Evolutionary conservation across 805 yeast species (phyloP).

Genomic region (Wickerhamiella kurtzmanii): DNA sequence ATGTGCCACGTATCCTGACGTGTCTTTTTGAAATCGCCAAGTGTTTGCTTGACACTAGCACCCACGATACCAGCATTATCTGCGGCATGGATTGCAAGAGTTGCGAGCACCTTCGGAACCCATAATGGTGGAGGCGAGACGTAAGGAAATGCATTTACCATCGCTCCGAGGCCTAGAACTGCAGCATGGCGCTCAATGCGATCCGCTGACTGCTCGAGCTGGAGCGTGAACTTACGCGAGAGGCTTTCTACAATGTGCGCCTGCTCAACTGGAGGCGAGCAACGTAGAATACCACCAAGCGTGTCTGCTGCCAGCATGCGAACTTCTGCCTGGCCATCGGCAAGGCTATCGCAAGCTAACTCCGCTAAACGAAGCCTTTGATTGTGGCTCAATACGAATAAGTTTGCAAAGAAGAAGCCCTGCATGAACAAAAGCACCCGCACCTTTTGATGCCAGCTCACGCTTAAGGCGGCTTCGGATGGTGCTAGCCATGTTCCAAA

Average conservation of each 20-base stretch:
- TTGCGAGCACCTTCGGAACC: constrained; percentile 63
- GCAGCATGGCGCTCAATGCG: constrained; percentile 59
- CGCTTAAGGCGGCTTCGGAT: constrained; percentile 15
- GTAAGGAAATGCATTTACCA: constrained; percentile 82
- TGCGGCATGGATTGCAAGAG: constrained; percentile 56
- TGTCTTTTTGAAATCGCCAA: constrained; percentile 77
- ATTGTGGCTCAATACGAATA: constrained; percentile 36
- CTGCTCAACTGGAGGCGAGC: constrained; percentile 36
- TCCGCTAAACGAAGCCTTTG: constrained; percentile 40
- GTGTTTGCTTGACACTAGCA: constrained; percentile 63
- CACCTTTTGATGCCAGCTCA: constrained; percentile 47
- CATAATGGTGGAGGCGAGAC: constrained; percentile 81
- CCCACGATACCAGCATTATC: constrained; percentile 70
- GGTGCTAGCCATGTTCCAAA: not conserved
- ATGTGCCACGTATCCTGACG: constrained; percentile 95
- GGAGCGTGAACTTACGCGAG: constrained; percentile 33
- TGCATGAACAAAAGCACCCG: constrained; percentile 59
- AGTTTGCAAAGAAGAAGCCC: constrained; percentile 54
- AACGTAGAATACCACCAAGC: constrained; percentile 68
- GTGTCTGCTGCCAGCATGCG: constrained; percentile 60
- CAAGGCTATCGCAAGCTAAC: constrained; percentile 40
- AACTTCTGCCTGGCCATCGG: constrained; percentile 56
- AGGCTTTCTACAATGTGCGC: constrained; percentile 29
- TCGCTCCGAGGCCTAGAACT: constrained; percentile 74
- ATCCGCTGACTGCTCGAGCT: constrained; percentile 20